Evolutionary conservation across 176 grass and related monocot species (phyloP).

Genomic region (Metroxylon sagu): DNA sequence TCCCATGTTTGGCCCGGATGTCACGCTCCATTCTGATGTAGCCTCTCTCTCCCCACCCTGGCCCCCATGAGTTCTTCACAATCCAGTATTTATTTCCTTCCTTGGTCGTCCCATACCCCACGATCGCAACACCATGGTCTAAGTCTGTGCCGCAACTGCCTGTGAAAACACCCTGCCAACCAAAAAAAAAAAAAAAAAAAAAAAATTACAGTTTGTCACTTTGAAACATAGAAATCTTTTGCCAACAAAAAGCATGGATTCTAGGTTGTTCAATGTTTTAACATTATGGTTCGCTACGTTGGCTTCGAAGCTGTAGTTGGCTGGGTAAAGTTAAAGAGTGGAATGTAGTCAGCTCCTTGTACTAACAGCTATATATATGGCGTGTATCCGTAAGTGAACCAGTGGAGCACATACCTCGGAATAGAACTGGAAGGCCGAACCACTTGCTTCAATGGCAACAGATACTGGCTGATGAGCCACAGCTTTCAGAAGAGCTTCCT

Average conservation of each 20-base stretch:
- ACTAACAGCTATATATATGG: too few species aligned
- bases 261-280: too few species aligned
- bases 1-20: constrained; percentile 22
- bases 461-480: constrained; percentile 68
- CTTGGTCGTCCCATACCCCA: constrained; percentile 49
- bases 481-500: constrained; percentile 47
- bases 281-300: too few species aligned
- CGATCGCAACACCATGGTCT: constrained; percentile 68
- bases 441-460: constrained; percentile 55
- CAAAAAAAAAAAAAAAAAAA: too few species aligned
- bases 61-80: constrained; percentile 76
- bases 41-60: constrained; percentile 47
- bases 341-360: too few species aligned
- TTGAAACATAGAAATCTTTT: not conserved
- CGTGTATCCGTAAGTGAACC: too few species aligned
- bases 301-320: too few species aligned
- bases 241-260: too few species aligned
- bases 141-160: constrained; percentile 57
- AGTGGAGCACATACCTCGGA: constrained; percentile 24
- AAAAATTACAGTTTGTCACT: not conserved
- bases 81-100: constrained; percentile 52
- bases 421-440: constrained; percentile 62
- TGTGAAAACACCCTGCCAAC: constrained; percentile 46
- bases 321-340: too few species aligned
- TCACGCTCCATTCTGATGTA: constrained; percentile 69